Conservation (phyloP, 371 early-diverging fungal genomes). For the Mucor sp. region DNA sequence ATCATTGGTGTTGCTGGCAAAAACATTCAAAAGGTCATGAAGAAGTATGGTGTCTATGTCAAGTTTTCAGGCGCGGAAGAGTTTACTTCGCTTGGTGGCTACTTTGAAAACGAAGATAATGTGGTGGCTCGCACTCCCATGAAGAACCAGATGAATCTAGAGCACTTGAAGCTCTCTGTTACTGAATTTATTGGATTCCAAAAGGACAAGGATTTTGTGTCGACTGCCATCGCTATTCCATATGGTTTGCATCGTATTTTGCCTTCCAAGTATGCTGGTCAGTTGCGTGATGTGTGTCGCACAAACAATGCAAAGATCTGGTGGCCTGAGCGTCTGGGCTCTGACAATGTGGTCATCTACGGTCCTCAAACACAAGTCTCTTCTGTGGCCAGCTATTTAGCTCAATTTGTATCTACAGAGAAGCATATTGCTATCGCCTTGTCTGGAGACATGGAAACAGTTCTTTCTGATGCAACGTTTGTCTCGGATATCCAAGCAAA, state of each 20-base stretch:
- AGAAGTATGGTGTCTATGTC: constrained; percentile 92
- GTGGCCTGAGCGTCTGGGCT: constrained; percentile 39
- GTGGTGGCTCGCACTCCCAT: constrained; percentile 87
- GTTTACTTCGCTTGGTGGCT: constrained; percentile 74
- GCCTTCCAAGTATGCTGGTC: constrained; percentile 20
- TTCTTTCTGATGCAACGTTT: not conserved
- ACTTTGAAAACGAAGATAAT: constrained; percentile 80
- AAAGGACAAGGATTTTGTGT: constrained; percentile 45
- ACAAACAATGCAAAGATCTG: constrained; percentile 36
- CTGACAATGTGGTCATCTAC: constrained; percentile 4
- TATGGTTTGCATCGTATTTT: constrained; percentile 37
- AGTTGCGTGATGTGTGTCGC: constrained; percentile 35
- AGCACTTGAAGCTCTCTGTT: constrained; percentile 71
- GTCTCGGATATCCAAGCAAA: not conserved
- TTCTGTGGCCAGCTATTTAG: not conserved
- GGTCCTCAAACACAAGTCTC: constrained; percentile 19
- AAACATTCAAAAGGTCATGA: constrained; percentile 95
- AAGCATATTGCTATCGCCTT: not conserved
- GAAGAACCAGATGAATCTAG: constrained; percentile 74
- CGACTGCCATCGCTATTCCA: constrained; percentile 30
- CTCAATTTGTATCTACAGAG: not conserved
- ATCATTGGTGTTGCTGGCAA: constrained; percentile 95
- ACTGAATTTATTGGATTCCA: constrained; percentile 62
- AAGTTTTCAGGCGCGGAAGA: constrained; percentile 89
- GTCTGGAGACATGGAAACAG: not conserved